Evolutionary conservation across 768 basidiomycete species (phyloP).

Genomic region (Leucocoprinus sp.): DNA sequence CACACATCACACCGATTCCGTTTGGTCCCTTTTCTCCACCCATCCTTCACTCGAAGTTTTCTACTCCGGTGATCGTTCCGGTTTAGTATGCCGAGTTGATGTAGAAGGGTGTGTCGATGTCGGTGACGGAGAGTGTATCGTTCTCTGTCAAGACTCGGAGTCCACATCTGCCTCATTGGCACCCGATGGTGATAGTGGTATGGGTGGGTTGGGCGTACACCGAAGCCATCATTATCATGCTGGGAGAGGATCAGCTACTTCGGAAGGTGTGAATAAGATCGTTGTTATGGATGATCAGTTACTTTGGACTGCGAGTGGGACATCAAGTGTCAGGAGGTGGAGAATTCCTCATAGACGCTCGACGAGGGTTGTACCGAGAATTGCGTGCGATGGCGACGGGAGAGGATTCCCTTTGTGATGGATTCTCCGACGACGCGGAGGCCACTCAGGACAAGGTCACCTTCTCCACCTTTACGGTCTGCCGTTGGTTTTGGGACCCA

Average conservation of each 20-base stretch:
- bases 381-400: slow-evolving; percentile 19
- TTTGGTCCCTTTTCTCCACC: slow-evolving; percentile 86
- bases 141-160: slow-evolving; percentile 65
- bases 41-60: slow-evolving; percentile 84
- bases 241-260: slow-evolving; percentile 27
- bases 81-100: slow-evolving; percentile 88
- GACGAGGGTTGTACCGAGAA: slow-evolving; percentile 21
- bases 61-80: slow-evolving; percentile 91
- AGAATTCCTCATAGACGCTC: slow-evolving; percentile 47
- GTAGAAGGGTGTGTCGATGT: slow-evolving; percentile 75
- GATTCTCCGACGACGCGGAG: slow-evolving; percentile 16
- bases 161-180: no score
- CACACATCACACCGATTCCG: slow-evolving; percentile 88
- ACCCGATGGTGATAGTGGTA: no score
- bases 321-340: slow-evolving; percentile 80
- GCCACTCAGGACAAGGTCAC: slow-evolving; percentile 1
- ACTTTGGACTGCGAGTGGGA: slow-evolving; percentile 87
- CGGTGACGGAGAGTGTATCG: slow-evolving; percentile 81
- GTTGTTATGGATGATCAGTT: slow-evolving; percentile 74
- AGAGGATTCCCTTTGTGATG: slow-evolving; percentile 14
- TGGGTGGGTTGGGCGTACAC: no score
- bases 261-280: slow-evolving; percentile 69
- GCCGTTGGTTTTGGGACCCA: no score
- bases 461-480: no score
- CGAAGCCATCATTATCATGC: no score